Evolutionary conservation across 805 yeast species (phyloP).

Genomic region (Starmerella asiatica): DNA sequence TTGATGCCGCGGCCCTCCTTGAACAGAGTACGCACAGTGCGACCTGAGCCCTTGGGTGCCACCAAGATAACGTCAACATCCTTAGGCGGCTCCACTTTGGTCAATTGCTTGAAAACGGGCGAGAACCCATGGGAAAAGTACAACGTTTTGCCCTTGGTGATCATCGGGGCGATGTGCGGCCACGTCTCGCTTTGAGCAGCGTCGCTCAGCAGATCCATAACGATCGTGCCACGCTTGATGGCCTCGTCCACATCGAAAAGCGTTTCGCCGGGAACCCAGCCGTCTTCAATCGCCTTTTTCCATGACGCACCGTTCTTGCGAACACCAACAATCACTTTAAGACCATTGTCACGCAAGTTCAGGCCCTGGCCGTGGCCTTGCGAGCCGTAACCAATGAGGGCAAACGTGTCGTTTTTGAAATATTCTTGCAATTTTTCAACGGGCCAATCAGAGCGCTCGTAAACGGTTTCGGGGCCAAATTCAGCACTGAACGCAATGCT

Average conservation of each 20-base stretch:
- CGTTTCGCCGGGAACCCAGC: conserved; percentile 99
- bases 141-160: conserved; percentile 93
- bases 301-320: conserved; percentile 98
- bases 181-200: conserved; percentile 99
- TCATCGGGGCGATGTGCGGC: conserved; percentile 70
- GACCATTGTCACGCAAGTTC: conserved; percentile 97
- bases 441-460: conserved; percentile 99
- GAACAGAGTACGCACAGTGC: conserved; percentile 98
- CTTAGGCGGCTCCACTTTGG: conserved; percentile 89
- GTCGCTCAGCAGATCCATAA: conserved; percentile 96
- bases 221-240: conserved; percentile 74
- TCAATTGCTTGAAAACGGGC: conserved; percentile 95
- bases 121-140: conserved; percentile 99
- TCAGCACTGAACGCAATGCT: conserved; percentile 90
- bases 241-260: conserved; percentile 93
- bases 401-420: conserved; percentile 96
- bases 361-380: conserved; percentile 99
- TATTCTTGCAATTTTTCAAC: conserved; percentile 86
- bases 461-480: conserved; percentile 70
- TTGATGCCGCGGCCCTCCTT: conserved; percentile 99
- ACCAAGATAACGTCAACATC: conserved; percentile 94
- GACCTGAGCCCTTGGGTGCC: conserved; percentile 99
- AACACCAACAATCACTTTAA: conserved; percentile 95
- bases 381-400: conserved; percentile 97
- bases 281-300: conserved; percentile 99